phyloP scores from a whole-genome alignment of 805 yeast species.

The Ogataea ganodermae region DNA sequence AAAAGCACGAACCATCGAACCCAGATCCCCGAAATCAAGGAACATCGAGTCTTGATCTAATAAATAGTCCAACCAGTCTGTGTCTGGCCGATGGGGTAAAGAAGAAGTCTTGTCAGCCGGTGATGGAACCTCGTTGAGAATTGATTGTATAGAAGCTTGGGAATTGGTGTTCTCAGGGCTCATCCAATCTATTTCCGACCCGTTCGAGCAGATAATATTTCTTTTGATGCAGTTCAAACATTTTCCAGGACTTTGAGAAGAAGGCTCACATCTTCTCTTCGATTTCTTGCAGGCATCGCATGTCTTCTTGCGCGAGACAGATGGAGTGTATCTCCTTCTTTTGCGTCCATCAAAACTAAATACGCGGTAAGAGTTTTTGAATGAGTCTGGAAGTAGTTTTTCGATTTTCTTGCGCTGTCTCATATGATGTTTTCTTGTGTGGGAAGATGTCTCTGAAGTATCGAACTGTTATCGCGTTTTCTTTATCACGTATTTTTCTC shows the following conservation, averaged over 20 bases:
- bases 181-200: not conserved
- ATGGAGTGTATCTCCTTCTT: not conserved
- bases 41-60: conserved; percentile 10
- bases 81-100: not conserved
- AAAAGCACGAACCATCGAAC: not conserved
- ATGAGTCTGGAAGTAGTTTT: not conserved
- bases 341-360: not conserved
- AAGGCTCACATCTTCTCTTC: conserved; percentile 1
- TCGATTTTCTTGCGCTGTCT: not conserved
- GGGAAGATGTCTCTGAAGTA: not conserved
- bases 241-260: not conserved
- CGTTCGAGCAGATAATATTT: not conserved
- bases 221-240: conserved; percentile 1
- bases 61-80: conserved; percentile 12
- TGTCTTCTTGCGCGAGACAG: not conserved
- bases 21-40: conserved; percentile 10
- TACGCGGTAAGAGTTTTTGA: not conserved
- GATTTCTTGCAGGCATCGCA: conserved; percentile 7
- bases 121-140: not conserved
- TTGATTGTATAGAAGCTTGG: not conserved
- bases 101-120: not conserved
- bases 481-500: too few relatives aligned
- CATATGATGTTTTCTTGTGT: not conserved
- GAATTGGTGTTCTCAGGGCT: not conserved
- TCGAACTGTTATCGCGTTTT: too few relatives aligned